Percentiles rank a stretch among this genome's conserved stretches.
phyloP scores from a whole-genome alignment of 208 protist genomes.

The Naegleria lovaniensis region DNA sequence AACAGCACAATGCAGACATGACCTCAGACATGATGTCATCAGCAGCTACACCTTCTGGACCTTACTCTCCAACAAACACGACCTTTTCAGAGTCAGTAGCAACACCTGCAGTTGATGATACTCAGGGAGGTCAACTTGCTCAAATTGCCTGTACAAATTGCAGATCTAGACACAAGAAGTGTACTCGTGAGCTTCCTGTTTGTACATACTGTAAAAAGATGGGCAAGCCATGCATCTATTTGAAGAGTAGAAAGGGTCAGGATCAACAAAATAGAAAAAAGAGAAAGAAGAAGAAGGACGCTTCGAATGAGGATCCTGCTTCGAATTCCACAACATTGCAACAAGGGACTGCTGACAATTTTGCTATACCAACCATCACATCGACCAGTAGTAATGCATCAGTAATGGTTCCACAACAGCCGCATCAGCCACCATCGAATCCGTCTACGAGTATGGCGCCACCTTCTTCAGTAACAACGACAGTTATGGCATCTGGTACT shows the following conservation, averaged over 20 bases:
- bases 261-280: conserved; percentile 11
- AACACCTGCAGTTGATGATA: neutral
- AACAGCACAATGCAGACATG: no score
- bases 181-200: neutral
- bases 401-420: neutral
- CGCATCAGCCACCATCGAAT: neutral
- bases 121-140: neutral
- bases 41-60: neutral
- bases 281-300: neutral
- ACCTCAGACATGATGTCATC: no score
- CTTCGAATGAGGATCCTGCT: no score
- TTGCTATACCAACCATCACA: neutral
- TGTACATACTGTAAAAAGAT: conserved; percentile 4
- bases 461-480: neutral
- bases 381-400: no score
- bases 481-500: neutral
- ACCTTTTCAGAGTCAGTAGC: neutral
- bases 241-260: neutral
- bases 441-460: neutral
- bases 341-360: neutral
- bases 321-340: no score
- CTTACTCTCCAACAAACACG: neutral
- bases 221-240: neutral
- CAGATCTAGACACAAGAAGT: neutral
- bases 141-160: neutral